These are phyloP conservation scores for Primulina tabacum DNA, from an alignment of 257 asterid species.

Conservation along the genomic window DNA sequence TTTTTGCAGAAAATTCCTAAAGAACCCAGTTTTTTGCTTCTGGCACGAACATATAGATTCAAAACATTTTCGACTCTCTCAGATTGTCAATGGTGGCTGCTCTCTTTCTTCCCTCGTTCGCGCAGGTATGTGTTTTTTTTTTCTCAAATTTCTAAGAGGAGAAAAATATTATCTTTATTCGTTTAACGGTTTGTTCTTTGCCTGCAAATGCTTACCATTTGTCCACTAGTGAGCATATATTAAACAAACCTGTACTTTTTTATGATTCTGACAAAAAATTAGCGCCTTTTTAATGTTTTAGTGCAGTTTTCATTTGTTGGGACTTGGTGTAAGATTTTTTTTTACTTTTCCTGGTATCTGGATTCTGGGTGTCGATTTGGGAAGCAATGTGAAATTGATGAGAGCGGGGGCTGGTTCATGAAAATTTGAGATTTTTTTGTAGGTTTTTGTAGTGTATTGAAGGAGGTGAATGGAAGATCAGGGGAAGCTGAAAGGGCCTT, in stretches of 20 bases:
- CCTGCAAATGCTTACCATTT: background rate
- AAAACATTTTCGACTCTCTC: too few relatives aligned
- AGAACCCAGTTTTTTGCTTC: too few relatives aligned
- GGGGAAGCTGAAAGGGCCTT: slow-evolving; percentile 72
- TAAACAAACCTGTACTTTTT: background rate
- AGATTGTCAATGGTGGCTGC: background rate
- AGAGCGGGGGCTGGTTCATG: slow-evolving; percentile 8
- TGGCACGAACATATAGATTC: too few relatives aligned
- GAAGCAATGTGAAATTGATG: slow-evolving; percentile 2
- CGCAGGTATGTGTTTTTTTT: slow-evolving; percentile 15
- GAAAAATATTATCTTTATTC: background rate
- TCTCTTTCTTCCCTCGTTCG: slow-evolving; percentile 17
- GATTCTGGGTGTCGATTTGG: slow-evolving; percentile 18
- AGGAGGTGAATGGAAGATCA: slow-evolving; percentile 70
- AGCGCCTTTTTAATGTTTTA: background rate
- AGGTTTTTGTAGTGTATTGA: slow-evolving; percentile 28
- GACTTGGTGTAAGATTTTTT: background rate
- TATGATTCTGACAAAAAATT: background rate
- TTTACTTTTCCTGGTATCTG: slow-evolving; percentile 5
- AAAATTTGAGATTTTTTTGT: slow-evolving; percentile 18
- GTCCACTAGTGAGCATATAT: background rate
- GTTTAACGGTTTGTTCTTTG: too few relatives aligned
- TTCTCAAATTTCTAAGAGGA: too few relatives aligned
- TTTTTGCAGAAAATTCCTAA: too few relatives aligned
- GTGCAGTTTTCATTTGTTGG: background rate